Evolutionary conservation across 306 rosid species (phyloP).

Genomic region (Sicyos edulis): DNA sequence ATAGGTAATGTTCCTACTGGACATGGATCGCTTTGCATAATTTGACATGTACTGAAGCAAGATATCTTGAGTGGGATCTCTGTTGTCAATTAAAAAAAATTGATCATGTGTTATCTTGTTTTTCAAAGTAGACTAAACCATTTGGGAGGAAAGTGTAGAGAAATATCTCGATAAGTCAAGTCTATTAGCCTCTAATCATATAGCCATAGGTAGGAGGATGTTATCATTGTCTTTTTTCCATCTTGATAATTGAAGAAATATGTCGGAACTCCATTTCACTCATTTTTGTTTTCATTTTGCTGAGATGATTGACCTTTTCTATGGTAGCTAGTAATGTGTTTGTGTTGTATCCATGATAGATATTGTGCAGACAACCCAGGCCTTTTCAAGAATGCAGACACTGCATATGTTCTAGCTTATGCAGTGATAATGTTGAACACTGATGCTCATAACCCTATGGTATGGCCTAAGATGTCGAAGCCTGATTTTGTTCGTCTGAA

Average conservation of each 20-base stretch:
- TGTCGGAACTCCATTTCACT: not conserved
- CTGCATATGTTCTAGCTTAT: conserved; percentile 96
- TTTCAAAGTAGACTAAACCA: not conserved
- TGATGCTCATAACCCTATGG: conserved; percentile 98
- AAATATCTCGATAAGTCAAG: not conserved
- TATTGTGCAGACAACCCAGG: conserved; percentile 96
- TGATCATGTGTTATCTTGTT: conserved; percentile 1
- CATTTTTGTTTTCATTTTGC: conserved; percentile 1
- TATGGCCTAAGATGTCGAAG: conserved; percentile 99
- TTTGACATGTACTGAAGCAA: not conserved
- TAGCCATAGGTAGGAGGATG: not conserved
- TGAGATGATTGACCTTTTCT: conserved; percentile 23
- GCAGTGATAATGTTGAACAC: conserved; percentile 95
- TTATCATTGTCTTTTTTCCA: conserved; percentile 3
- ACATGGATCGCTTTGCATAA: not conserved
- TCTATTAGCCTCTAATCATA: not conserved
- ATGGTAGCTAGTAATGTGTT: conserved; percentile 30
- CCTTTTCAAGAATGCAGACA: conserved; percentile 95
- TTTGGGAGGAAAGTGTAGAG: not conserved
- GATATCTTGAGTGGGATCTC: conserved; percentile 7
- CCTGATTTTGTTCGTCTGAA: conserved; percentile 85
- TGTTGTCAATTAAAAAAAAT: not conserved
- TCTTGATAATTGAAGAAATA: not conserved
- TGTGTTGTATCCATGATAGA: conserved; percentile 49
- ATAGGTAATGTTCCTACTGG: not conserved